Base-by-base conservation (phyloP, 306 rosid genomes). In the Acacia acuminata region DNA sequence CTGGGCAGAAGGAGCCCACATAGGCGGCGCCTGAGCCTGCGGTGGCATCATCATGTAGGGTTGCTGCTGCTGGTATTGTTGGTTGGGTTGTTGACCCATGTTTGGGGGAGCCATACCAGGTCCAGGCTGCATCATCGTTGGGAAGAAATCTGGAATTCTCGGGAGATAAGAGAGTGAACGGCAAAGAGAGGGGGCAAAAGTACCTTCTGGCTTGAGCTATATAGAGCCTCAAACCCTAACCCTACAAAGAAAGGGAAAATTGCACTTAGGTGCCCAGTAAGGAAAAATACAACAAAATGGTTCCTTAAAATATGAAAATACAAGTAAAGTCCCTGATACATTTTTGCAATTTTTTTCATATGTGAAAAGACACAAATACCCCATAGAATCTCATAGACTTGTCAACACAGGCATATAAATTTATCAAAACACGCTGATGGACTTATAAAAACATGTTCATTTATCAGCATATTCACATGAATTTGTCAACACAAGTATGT, bases 11-110 rank as follows among this genome's bases (percentile, higher is more conserved):
- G 85, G 85, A 36, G 91, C 86, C 98, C 96, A 92, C 91, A 94
- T 88, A 51, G 60, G 86, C 1, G 93, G 85, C 3, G 82, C 78
- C 45, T 87, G 91, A 4, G 93, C 85, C 69, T 88, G 96, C 2
- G 94, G 94, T 8, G 91, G 91, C 93, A 94, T 91, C 97, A 94
- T 91, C 98, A 93, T 91, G 88, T 94, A 94, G 2, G 97, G 91
- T 79, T 82, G 87, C 9, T 83, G 89, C 50, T 90, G 91, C 53
- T 85, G 91, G 51, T 92, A 85, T 75, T 88, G 94, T 55, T 87
- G 95, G 77, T 56, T 71, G 7, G 91, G 88, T 76, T 93, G 98
- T 72, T 85, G 97, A 56, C 81, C 79, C 87, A 88, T 77, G 84
- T 74, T 71, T 4, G 83, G 92, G 16, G 91, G 92, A 63, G 88